Conservation (phyloP, 1,284 basidiomycete species). For the Leccinum subrobustum region DNA sequence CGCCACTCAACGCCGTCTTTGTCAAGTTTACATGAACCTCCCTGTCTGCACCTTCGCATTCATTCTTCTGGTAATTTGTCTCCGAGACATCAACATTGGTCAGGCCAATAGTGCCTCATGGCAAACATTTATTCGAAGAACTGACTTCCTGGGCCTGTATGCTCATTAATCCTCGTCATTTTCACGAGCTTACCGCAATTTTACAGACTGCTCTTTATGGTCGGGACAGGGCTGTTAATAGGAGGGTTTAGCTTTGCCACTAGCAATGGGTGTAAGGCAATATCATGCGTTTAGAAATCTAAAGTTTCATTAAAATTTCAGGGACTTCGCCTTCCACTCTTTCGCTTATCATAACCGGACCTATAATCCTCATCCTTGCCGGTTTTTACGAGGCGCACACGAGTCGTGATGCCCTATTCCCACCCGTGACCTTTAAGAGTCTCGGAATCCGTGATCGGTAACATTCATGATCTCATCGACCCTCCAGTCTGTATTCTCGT, state of each 20-base stretch:
- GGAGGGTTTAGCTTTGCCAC: conserved; percentile 76
- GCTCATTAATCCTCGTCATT: conserved; percentile 30
- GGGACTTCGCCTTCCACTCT: conserved; percentile 64
- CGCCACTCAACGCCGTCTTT: conserved; percentile 14
- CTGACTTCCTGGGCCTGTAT: conserved; percentile 77
- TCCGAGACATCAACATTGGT: conserved; percentile 53
- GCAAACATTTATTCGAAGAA: conserved; percentile 49
- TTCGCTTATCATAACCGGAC: conserved; percentile 55
- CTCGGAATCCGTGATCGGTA: conserved; percentile 29
- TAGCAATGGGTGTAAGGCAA: conserved; percentile 60
- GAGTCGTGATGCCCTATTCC: conserved; percentile 68
- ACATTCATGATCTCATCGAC: conserved; percentile 19
- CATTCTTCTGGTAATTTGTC: conserved; percentile 54
- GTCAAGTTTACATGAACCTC: conserved; percentile 73
- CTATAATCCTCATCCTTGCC: conserved; percentile 51
- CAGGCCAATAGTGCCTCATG: conserved; percentile 51
- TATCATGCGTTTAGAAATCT: conserved; percentile 9
- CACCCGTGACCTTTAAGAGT: conserved; percentile 58
- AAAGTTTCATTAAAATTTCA: conserved; percentile 31
- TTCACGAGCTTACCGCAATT: conserved; percentile 21
- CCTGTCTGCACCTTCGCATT: conserved; percentile 66
- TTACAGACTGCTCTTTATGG: conserved; percentile 66
- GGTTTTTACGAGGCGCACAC: conserved; percentile 66
- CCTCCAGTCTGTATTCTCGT: conserved; percentile 58
- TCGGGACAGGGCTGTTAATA: conserved; percentile 68